A percentile compares a stretch with the other conserved stretches of the same genome.
Conservation (phyloP, 2,329 filamentous ascomycete genomes). For the Pseudogymnoascus pannorum region DNA sequence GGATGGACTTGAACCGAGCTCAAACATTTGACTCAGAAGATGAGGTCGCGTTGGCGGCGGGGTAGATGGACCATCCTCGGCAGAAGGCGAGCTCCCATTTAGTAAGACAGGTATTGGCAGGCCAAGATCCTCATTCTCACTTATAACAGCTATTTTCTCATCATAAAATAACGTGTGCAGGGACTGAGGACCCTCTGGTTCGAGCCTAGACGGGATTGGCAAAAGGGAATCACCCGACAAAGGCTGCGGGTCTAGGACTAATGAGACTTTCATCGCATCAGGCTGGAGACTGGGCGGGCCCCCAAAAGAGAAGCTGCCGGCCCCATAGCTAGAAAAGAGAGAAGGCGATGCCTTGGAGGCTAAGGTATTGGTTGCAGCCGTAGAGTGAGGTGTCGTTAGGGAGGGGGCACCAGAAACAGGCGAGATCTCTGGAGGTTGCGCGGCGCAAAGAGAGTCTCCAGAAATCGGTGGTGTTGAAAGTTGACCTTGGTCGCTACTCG, state of each 20-base stretch:
- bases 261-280: not conserved
- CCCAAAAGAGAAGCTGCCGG: not conserved
- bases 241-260: not conserved
- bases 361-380: not conserved
- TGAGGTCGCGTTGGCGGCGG: not conserved
- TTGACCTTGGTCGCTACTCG: not conserved
- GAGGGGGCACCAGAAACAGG: not conserved
- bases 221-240: not conserved
- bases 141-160: not conserved
- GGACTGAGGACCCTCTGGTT: not conserved
- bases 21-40: slow-evolving; percentile 1
- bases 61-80: not conserved
- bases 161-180: not conserved
- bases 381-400: not conserved
- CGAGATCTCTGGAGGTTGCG: not conserved
- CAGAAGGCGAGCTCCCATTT: not conserved
- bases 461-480: not conserved
- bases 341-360: not conserved
- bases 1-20: slow-evolving; percentile 13
- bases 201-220: not conserved
- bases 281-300: not conserved
- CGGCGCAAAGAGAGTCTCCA: not conserved
- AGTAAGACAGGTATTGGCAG: not conserved
- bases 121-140: not conserved
- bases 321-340: not conserved